Evolutionary conservation across 805 yeast species (phyloP), one percentile per base, ranked within the genome.

Genomic region (Sugiyamaella lignohabitans): DNA sequence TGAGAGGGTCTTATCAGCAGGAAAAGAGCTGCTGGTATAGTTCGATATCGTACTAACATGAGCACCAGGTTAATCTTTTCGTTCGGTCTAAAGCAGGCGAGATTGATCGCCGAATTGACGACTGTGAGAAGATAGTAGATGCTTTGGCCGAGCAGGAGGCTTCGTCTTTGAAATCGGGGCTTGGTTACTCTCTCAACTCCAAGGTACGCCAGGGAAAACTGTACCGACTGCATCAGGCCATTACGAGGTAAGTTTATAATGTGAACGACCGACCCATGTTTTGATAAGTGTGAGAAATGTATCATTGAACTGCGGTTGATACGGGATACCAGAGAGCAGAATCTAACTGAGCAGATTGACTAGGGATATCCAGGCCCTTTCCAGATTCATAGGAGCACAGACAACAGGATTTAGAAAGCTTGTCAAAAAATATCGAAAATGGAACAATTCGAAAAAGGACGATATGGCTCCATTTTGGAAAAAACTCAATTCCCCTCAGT

Each of bases 311-410:
- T 27, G 8, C 32, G 14, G 11, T 14, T n/a, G n/a, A n/a, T n/a
- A n/a, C n/a, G n/a, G n/a, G n/a, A n/a, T n/a, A n/a, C n/a, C n/a
- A n/a, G 8, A 27, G 8, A 27, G 14, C 32, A 27, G 14, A 8
- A 8, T 8, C 32, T 27, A 27, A 27, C 32, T 8, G 8, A 27
- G 58, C 42, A 66, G 53, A 51, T 73, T 71, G 38, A 75, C 73
- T 47, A 66, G 57, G 16, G 81, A 78, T 40, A 66, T 84, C 22
- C 85, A 82, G 56, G 75, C 80, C 51, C 66, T 86, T 40, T 73
- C 85, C n/a, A 71, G 87, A 51, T 86, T 82, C 59, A 76, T 84
- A 14, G 66, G 81, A 19, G 73, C 85, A 5, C 95, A 86, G 59
- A 80, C 81, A 57, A 79, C 87, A 2, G 94, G 71, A 3, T 70